Evolutionary conservation across 805 yeast species (phyloP).

Genomic region (Groenewaldozyma salmanticensis): DNA sequence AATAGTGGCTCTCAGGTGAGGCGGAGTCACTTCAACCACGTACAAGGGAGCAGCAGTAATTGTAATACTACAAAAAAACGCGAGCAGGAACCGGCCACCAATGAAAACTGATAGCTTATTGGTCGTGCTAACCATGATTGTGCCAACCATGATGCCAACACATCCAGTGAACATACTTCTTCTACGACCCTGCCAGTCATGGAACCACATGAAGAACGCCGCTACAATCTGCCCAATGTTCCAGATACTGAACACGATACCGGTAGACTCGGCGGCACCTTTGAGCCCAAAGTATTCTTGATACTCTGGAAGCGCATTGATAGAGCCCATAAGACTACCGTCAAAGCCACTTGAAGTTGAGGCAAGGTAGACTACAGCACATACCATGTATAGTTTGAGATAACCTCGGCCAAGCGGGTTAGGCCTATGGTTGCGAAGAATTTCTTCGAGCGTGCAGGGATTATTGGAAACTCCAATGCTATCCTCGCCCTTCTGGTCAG

Average conservation of each 20-base stretch:
- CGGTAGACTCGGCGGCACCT: conserved; percentile 11
- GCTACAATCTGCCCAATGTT: conserved; percentile 12
- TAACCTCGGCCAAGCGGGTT: conserved; percentile 8
- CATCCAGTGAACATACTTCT: conserved; percentile 11
- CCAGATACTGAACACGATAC: conserved; percentile 13
- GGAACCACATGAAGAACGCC: conserved; percentile 10
- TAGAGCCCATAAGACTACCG: conserved; percentile 14
- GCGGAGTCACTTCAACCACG: conserved; percentile 14
- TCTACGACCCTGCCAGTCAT: conserved; percentile 10
- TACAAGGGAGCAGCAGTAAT: conserved; percentile 12
- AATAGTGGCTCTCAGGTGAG: conserved; percentile 14
- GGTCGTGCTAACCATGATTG: conserved; percentile 9
- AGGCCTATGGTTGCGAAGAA: conserved; percentile 7
- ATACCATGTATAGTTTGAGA: conserved; percentile 7
- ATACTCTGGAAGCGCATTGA: conserved; percentile 12
- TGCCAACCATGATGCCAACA: conserved; percentile 11
- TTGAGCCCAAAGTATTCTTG: conserved; percentile 10
- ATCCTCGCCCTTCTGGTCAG: too few relatives aligned
- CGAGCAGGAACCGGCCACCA: conserved; percentile 14
- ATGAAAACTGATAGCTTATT: conserved; percentile 7
- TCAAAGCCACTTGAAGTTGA: conserved; percentile 14
- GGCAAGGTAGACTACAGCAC: conserved; percentile 9
- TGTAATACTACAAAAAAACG: conserved; percentile 10
- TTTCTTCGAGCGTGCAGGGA: conserved; percentile 9
- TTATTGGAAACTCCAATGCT: too few relatives aligned